These are phyloP conservation scores for Phyllosticta citribraziliensis DNA, from an alignment of 2,329 filamentous ascomycete genomes.

Conservation along the genomic window DNA sequence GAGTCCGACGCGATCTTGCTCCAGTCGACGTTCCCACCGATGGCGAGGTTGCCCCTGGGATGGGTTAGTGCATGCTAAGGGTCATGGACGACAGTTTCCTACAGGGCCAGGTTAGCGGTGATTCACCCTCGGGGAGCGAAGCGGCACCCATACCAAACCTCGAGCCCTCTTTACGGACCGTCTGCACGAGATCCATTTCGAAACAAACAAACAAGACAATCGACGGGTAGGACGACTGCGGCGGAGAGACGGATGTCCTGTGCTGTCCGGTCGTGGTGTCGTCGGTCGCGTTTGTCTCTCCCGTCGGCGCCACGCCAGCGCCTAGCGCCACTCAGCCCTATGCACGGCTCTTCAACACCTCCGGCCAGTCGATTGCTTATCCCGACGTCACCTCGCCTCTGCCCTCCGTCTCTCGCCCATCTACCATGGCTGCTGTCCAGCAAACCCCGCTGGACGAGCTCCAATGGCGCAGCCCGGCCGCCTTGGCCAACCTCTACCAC, in stretches of 20 bases:
- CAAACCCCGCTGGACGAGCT: constrained; percentile 24
- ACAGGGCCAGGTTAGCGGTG: background rate
- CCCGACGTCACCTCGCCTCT: constrained; percentile 11
- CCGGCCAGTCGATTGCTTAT: background rate
- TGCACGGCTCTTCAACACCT: background rate
- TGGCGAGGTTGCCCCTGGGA: background rate
- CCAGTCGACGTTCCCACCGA: constrained; percentile 72
- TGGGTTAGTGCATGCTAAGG: background rate
- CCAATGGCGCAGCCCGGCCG: constrained; percentile 19
- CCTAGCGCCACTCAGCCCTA: background rate
- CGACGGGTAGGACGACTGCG: constrained; percentile 3
- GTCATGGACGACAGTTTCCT: background rate
- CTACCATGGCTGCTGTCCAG: constrained; percentile 19
- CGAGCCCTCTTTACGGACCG: constrained; percentile 78
- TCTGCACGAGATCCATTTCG: constrained; percentile 83
- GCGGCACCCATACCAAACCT: constrained; percentile 40
- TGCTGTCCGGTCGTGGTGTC: no score
- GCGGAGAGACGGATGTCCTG: no score
- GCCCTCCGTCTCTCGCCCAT: background rate
- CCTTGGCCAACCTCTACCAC: constrained; percentile 15
- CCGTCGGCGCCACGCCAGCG: background rate
- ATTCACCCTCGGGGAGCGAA: background rate
- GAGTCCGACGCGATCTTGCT: constrained; percentile 78
- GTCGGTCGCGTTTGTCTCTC: background rate
- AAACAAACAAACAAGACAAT: background rate